Base-by-base conservation (phyloP, 768 basidiomycete genomes). In the Tremella mesenterica region DNA sequence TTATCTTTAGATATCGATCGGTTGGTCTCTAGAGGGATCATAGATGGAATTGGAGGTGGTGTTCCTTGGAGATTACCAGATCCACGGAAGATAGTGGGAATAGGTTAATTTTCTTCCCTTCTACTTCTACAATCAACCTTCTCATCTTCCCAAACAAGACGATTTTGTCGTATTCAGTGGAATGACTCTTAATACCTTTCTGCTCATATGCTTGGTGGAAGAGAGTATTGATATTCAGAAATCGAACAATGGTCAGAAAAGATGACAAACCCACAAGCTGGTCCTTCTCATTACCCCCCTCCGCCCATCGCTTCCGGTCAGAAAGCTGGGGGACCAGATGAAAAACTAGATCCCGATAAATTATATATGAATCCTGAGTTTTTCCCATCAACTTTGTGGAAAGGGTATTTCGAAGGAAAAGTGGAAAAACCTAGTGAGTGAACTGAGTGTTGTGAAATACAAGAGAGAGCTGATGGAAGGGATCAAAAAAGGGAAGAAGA, bases 241-340 rank as follows among this genome's bases (percentile, higher is more conserved):
- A 70, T 70, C 52, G 68, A 70, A 43, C 56, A 64, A 3, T 70
- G 56, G 27, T 64, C 68, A 12, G 65, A 67, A 28, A 47, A 61
- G 10, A 53, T 60, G 41, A 58, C 57, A 29, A 26, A 54, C 6
- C 43, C 31, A 7, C 18, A 14, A 10, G 25, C 18, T 25, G 33
- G 16, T 31, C 20, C n/a, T 16, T 43, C 41, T 8, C 10, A n/a
- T 20, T 14, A 25, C 47, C 28, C 47, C n/a, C 29, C 25, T 23
- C 18, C 23, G 13, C 10, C 21, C 44, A 1, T 3, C n/a, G 21
- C 12, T 13, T 13, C 48, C 18, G 33, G 29, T 4, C 20, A 26
- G 44, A 46, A n/a, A 16, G 44, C 20, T 46, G 25, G 44, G n/a
- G 27, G 9, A 10, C 14, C 10, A 38, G 12, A 26, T 54, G 3